A percentile compares a stretch with the other conserved stretches of the same genome.
These are phyloP conservation scores for Puya raimondii DNA, from an alignment of 176 grass and related monocot genomes.

Conservation along the genomic window DNA sequence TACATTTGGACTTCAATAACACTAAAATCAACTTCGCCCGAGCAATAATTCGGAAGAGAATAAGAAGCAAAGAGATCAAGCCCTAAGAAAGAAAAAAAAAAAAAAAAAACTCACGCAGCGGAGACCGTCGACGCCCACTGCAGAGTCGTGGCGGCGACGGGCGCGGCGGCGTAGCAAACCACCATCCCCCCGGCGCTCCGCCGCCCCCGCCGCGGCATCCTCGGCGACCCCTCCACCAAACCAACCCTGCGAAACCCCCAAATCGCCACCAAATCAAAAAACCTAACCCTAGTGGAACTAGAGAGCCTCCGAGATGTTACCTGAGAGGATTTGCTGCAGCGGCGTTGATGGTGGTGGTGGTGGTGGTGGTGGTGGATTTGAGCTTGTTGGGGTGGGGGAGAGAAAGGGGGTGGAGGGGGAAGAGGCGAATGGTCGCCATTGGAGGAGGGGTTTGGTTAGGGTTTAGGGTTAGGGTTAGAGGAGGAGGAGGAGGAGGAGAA, in stretches of 20 bases:
- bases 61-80: not conserved
- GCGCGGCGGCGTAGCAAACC: slow-evolving; percentile 38
- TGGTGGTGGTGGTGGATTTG: not conserved
- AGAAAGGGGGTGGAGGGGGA: not conserved
- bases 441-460: not conserved
- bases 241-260: slow-evolving; percentile 7
- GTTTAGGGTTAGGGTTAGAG: not conserved
- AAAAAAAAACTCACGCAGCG: slow-evolving; percentile 41
- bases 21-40: too few species aligned
- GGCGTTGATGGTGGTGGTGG: not conserved
- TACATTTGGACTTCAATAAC: too few species aligned
- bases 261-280: not conserved
- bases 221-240: slow-evolving; percentile 2
- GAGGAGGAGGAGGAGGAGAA: too few species aligned
- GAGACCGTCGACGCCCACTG: slow-evolving; percentile 73
- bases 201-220: slow-evolving; percentile 6
- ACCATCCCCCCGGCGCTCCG: not conserved
- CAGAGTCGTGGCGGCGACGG: slow-evolving; percentile 42
- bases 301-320: not conserved
- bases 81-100: not conserved
- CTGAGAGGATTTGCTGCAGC: slow-evolving; percentile 23
- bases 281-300: not conserved
- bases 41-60: not conserved
- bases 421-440: not conserved
- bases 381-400: not conserved